Evolutionary conservation across 228 moss, liverwort and hornwort species (phyloP).

Genomic region (Sphagnum magellanicum): DNA sequence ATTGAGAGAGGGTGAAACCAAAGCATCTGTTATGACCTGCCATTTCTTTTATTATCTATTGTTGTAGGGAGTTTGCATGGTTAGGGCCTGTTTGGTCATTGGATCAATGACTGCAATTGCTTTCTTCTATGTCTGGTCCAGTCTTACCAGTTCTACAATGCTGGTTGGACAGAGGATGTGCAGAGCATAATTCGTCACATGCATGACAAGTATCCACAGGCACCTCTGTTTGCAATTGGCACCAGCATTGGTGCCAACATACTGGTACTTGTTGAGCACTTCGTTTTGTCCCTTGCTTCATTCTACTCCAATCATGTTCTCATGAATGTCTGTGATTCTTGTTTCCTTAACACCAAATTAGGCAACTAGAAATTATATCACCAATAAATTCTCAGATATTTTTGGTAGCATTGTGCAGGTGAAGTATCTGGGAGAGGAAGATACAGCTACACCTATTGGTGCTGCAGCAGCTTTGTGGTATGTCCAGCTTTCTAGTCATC

Average conservation of each 20-base stretch:
- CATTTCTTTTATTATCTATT: too few relatives aligned
- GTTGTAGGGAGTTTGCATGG: too few relatives aligned
- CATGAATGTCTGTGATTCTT: too few relatives aligned
- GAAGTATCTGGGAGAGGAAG: conserved; percentile 88
- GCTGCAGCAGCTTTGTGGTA: conserved; percentile 86
- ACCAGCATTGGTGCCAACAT: conserved; percentile 86
- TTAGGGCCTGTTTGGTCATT: too few relatives aligned
- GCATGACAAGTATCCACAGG: conserved; percentile 56
- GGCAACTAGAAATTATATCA: too few relatives aligned
- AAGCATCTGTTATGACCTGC: conserved; percentile 15
- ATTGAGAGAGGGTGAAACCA: neutral
- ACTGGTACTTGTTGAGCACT: conserved; percentile 33
- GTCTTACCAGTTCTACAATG: conserved; percentile 91
- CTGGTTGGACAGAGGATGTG: conserved; percentile 88
- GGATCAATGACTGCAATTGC: too few relatives aligned
- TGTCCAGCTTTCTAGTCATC: neutral
- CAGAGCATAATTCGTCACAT: conserved; percentile 66
- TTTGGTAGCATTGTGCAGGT: conserved; percentile 25
- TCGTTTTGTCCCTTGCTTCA: neutral
- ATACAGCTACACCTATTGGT: conserved; percentile 62
- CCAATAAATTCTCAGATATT: too few relatives aligned
- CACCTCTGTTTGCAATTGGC: conserved; percentile 71
- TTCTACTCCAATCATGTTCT: neutral
- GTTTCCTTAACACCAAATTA: too few relatives aligned
- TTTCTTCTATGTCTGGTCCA: conserved; percentile 8